phyloP scores from a whole-genome alignment of 1,139 yeast genomes.

The Nakaseomyces uthaithaninus region DNA sequence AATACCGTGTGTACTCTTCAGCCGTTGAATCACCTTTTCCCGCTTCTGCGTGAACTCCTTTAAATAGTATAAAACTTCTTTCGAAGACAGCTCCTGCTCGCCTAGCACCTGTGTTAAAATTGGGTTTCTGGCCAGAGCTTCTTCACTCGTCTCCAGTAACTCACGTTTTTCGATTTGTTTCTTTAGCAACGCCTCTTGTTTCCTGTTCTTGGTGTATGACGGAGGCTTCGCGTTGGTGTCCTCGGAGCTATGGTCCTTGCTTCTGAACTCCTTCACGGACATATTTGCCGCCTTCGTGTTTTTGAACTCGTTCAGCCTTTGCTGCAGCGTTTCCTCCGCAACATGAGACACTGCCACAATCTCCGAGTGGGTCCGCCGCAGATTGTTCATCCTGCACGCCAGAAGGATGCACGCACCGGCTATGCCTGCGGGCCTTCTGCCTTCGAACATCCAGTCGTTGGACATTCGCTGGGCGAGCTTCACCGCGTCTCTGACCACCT shows the following conservation, averaged over 20 bases:
- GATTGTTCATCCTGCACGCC: conserved; percentile 95
- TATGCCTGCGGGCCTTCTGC: conserved; percentile 95
- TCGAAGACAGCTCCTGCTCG: conserved; percentile 39
- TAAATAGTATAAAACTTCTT: conserved; percentile 39
- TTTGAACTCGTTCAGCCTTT: conserved; percentile 80
- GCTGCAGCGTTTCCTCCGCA: conserved; percentile 87
- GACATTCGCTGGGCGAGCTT: conserved; percentile 85
- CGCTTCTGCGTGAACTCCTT: conserved; percentile 39
- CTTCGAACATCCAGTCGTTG: conserved; percentile 91
- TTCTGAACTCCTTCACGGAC: conserved; percentile 67
- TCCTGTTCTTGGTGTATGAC: conserved; percentile 52
- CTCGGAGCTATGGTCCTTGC: conserved; percentile 30
- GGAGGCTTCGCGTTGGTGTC: conserved; percentile 60
- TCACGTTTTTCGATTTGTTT: conserved; percentile 28
- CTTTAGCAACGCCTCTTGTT: conserved; percentile 34
- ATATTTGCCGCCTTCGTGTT: conserved; percentile 65
- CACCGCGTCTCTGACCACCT: conserved; percentile 80
- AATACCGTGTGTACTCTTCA: conserved; percentile 31
- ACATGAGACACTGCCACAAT: conserved; percentile 93
- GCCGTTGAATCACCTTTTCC: conserved; percentile 31
- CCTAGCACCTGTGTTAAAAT: conserved; percentile 36
- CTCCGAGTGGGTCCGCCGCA: conserved; percentile 84
- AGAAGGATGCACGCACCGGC: conserved; percentile 93
- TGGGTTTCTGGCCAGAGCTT: conserved; percentile 33
- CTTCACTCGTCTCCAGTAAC: conserved; percentile 34